These are phyloP conservation scores for Lentinus tigrinus DNA, from an alignment of 768 basidiomycete species.

Conservation along the genomic window DNA sequence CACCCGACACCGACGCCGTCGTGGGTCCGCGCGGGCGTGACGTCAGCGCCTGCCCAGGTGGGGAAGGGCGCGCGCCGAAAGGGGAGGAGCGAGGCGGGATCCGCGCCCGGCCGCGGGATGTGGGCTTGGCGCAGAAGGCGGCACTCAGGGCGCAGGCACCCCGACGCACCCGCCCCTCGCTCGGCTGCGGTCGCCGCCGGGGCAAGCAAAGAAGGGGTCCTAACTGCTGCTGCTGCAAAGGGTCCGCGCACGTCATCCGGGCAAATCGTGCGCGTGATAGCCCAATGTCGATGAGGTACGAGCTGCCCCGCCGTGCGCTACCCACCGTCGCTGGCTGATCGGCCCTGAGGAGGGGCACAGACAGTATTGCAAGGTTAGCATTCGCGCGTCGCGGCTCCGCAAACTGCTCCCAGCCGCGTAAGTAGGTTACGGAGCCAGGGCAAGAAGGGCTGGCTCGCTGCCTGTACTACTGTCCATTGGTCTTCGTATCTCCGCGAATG, in stretches of 20 bases:
- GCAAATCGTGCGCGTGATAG: no score
- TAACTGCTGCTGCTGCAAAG: no score
- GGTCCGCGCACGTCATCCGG: no score
- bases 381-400: neutral
- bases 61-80: neutral
- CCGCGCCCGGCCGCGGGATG: neutral
- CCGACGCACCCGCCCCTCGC: neutral
- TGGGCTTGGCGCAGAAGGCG: neutral
- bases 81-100: neutral
- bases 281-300: no score
- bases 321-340: neutral
- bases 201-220: no score
- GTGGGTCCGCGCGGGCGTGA: neutral
- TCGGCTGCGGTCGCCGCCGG: no score
- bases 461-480: no score
- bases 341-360: neutral
- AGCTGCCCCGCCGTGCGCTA: no score
- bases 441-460: no score
- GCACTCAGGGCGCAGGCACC: neutral
- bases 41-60: neutral
- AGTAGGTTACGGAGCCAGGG: neutral
- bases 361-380: neutral
- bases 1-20: neutral
- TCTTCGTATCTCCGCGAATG: no score
- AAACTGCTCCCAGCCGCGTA: neutral